Base-by-base conservation (phyloP, 1,284 basidiomycete species). In the Rugosomyces carneus region DNA sequence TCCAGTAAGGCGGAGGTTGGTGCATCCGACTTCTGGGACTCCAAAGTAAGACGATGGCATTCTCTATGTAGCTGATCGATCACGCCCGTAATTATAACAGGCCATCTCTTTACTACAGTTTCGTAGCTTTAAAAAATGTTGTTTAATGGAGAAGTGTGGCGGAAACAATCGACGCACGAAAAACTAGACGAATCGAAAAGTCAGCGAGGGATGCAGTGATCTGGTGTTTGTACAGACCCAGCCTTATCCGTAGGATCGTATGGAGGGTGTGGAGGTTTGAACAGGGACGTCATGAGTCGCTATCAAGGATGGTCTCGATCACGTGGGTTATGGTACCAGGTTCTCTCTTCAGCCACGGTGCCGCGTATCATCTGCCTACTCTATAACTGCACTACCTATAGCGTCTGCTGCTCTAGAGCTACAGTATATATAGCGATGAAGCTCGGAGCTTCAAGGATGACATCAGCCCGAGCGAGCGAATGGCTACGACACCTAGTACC, bases 51-150 rank as follows among this genome's bases (percentile, higher is more conserved):
- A 47, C 72, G 64, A 59, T 84, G 79, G 45, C 79, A 76, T 50
- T 69, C 62, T 40, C 73, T 75, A 57, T 82, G 76, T 37, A 93
- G 65, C 39, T 78, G 77, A 60, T 90, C 85, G 53, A 93, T 83
- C 47, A 90, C 73, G 47, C 77, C 75, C 5, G 91, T 91, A 40
- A 93, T 71, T 55, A 95, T 97, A 24, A 88, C 75, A 0, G 95
- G 95, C 95, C 95, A 98, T 48, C 92, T 74, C 62, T 74, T 87
- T 47, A 70, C 58, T n/a, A 69, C 67, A 3, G 70, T 72, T 45
- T 70, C 62, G 48, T 72, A 72, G 71, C 73, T 47, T 18, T 29
- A 6, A 40, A 40, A 38, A 42, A 5, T 8, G 20, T 21, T 18
- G n/a, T n/a, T n/a, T n/a, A n/a, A n/a, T n/a, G n/a, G n/a, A n/a